Base-by-base conservation (phyloP, 306 rosid genomes). In the Crotalaria pallida region DNA sequence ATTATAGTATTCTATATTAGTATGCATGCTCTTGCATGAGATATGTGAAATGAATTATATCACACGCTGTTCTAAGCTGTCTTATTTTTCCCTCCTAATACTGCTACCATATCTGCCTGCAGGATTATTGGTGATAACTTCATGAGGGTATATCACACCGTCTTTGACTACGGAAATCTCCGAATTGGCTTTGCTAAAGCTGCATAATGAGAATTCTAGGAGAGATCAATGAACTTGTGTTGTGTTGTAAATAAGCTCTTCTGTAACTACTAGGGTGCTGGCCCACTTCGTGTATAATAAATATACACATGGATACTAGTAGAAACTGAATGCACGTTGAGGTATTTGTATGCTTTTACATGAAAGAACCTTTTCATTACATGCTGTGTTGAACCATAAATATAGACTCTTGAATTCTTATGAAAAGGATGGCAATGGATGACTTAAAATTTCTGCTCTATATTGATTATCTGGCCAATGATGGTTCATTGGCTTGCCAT, bases 141-240 rank as follows among this genome's bases (percentile, higher is more conserved):
- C 73, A 92, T 87, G 96, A 85, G 98, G 71, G 82, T 65, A 7
- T 92, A 89, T 78, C 98, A 92, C 80, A 92, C 98, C 0, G 74
- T 92, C 68, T 92, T 92, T 34, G 96, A 92, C 77, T 87, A 72
- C 15, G 96, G 92, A 8, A 72, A 87, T 81, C 90, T 92, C 8
- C 73, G 22, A 77, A 19, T 92, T 24, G 96, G 96, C 72, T 87
- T 92, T 11, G 96, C 98, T 7, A 74, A 86, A 84, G 90, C 98
- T 72, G 84, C 82, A 2, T 87, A 69, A 70, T 6, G 40, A 50
- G 59, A 65, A 1, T 21, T 26, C 29, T 24, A 27, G 38, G 56
- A 58, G 61, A 58, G 24, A 41, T 50, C 15, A 41, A 63, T 72
- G 43, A 63, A 40, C 78, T 69, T 58, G 63, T 33, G 24, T 41